Conservation (phyloP, 2,329 filamentous ascomycete genomes). For the Xylariaceae sp. region DNA sequence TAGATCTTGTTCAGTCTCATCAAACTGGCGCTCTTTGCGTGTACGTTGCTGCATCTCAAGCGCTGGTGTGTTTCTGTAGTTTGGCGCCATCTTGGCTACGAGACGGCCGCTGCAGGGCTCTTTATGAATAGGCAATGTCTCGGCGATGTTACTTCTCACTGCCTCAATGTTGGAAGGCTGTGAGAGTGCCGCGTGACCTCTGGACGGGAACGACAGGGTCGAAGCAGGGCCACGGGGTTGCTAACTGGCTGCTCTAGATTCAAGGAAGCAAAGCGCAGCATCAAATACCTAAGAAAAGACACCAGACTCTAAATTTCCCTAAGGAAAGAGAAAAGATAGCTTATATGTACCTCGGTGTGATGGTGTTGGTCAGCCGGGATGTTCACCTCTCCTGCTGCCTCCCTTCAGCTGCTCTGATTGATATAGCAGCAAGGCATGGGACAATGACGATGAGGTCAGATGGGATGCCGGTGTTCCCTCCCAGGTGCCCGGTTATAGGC, state of each 20-base stretch:
- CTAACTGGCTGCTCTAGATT: background rate
- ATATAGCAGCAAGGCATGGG: background rate
- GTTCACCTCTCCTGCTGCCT: constrained; percentile 5
- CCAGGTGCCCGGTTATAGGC: background rate
- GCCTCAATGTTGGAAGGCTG: constrained; percentile 1
- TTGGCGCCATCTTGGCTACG: constrained; percentile 30
- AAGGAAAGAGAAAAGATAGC: background rate
- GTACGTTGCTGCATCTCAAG: constrained; percentile 57
- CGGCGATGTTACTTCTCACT: background rate
- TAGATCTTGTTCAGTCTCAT: constrained; percentile 56
- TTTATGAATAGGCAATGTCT: constrained; percentile 14
- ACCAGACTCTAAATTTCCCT: background rate
- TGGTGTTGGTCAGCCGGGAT: no score
- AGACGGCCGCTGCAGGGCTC: background rate
- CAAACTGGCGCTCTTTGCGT: constrained; percentile 55
- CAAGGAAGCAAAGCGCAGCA: no score
- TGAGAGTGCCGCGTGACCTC: constrained; percentile 31
- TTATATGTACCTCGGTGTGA: no score
- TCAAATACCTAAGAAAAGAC: no score
- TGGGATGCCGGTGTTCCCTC: constrained; percentile 11
- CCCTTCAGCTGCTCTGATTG: background rate
- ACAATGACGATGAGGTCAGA: constrained; percentile 22
- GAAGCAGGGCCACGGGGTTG: constrained; percentile 13
- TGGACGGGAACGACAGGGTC: constrained; percentile 6
- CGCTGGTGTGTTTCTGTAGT: constrained; percentile 29